Evolutionary conservation across 1,284 basidiomycete genomes (phyloP).

Genomic region (Quambalaria eucalypti): DNA sequence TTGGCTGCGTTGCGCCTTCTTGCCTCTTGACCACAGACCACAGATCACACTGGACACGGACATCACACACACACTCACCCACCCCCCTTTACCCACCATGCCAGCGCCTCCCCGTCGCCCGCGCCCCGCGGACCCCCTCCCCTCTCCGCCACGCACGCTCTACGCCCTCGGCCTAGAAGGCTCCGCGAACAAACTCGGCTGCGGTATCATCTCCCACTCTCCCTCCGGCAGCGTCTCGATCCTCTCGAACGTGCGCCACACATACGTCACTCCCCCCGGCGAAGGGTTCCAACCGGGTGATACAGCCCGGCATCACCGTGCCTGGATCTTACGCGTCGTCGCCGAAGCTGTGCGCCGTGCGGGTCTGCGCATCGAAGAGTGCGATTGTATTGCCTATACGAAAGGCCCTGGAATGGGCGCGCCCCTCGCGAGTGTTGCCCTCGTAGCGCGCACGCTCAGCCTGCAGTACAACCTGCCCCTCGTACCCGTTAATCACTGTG

Average conservation of each 20-base stretch:
- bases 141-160: slow-evolving; percentile 23
- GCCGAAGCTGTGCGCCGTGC: slow-evolving; percentile 69
- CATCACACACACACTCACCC: neutral
- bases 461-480: slow-evolving; percentile 82
- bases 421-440: slow-evolving; percentile 83
- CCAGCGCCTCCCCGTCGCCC: neutral
- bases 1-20: too few species aligned
- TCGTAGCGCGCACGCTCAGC: slow-evolving; percentile 87
- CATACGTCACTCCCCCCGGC: slow-evolving; percentile 94
- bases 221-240: slow-evolving; percentile 52
- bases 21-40: too few species aligned
- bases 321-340: slow-evolving; percentile 80
- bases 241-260: slow-evolving; percentile 67
- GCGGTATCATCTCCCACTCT: slow-evolving; percentile 76
- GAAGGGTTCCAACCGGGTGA: slow-evolving; percentile 93
- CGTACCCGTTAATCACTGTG: slow-evolving; percentile 95
- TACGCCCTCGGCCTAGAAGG: slow-evolving; percentile 42
- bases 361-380: slow-evolving; percentile 59
- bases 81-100: neutral
- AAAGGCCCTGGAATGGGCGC: slow-evolving; percentile 99
- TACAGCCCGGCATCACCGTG: slow-evolving; percentile 87
- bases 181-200: slow-evolving; percentile 90
- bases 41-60: too few species aligned
- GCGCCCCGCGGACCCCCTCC: slow-evolving; percentile 15
- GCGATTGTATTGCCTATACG: slow-evolving; percentile 94